Conservation (phyloP, 495 filamentous ascomycete species). For the Neurospora sp. region DNA sequence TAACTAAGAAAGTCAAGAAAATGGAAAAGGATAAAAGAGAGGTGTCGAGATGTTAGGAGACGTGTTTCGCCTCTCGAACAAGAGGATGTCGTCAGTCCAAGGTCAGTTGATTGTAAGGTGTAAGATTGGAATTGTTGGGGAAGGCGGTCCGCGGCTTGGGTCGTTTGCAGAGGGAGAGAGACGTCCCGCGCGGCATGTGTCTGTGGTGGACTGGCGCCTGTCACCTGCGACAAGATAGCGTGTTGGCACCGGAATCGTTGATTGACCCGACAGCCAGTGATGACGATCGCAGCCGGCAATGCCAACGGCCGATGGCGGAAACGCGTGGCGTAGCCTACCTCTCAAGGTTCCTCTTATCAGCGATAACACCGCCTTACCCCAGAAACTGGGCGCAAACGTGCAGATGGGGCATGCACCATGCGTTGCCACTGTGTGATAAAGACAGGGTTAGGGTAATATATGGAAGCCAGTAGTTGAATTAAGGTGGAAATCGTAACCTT, state of each 20-base stretch:
- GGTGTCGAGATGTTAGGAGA: background rate
- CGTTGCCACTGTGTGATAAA: background rate
- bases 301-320: background rate
- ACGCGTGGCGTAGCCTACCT: background rate
- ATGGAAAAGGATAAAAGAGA: background rate
- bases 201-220: background rate
- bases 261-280: background rate
- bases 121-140: background rate
- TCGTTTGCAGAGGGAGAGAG: background rate
- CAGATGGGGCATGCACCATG: background rate
- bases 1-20: background rate
- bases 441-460: background rate
- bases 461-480: background rate
- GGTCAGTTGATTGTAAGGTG: background rate
- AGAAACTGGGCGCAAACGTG: background rate
- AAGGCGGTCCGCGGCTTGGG: background rate
- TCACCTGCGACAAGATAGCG: background rate
- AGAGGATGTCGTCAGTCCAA: background rate
- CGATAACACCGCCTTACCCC: background rate
- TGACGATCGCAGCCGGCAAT: background rate
- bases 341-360: background rate
- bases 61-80: background rate
- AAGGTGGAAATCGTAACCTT: background rate
- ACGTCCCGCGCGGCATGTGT: background rate
- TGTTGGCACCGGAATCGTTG: background rate